A percentile compares a stretch with the other conserved stretches of the same genome.
Conservation (phyloP, 2,329 filamentous ascomycete species). For the Pseudocercospora fuligena region DNA sequence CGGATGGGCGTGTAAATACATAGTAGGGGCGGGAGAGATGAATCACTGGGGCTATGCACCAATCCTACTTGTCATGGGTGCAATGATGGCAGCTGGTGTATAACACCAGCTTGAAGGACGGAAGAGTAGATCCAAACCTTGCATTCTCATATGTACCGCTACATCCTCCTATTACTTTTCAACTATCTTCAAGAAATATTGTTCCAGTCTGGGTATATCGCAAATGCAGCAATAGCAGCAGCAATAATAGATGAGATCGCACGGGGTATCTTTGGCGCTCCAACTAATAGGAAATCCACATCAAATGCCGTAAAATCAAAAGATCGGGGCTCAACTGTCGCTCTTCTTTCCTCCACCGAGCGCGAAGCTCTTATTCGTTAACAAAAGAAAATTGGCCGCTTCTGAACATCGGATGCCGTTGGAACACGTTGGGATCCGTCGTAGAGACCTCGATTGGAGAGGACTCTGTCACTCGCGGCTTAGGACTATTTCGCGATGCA, state of each 20-base stretch:
- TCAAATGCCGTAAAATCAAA: slow-evolving; percentile 4
- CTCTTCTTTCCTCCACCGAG: neutral
- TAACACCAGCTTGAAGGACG: neutral
- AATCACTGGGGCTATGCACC: slow-evolving; percentile 58
- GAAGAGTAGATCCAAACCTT: neutral
- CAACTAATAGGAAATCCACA: neutral
- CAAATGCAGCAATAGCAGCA: neutral
- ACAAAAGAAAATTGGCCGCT: slow-evolving; percentile 9
- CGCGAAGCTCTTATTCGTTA: neutral
- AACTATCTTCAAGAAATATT: slow-evolving; percentile 8
- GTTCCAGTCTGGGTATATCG: slow-evolving; percentile 11
- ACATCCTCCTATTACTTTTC: slow-evolving; percentile 6
- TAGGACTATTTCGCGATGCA: neutral
- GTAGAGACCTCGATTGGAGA: slow-evolving; percentile 4
- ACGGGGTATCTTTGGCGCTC: slow-evolving; percentile 12
- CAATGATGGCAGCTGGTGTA: slow-evolving; percentile 19
- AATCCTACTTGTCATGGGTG: slow-evolving; percentile 44
- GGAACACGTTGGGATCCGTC: slow-evolving; percentile 7
- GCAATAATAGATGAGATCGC: slow-evolving; percentile 1
- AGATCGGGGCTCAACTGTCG: neutral
- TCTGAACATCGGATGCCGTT: slow-evolving; percentile 5
- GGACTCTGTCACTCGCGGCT: neutral
- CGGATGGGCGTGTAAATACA: slow-evolving; percentile 49
- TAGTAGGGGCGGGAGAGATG: slow-evolving; percentile 50
- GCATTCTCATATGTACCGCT: neutral